phyloP scores from a whole-genome alignment of 139 green algal genomes.

The Microglena sp. region DNA sequence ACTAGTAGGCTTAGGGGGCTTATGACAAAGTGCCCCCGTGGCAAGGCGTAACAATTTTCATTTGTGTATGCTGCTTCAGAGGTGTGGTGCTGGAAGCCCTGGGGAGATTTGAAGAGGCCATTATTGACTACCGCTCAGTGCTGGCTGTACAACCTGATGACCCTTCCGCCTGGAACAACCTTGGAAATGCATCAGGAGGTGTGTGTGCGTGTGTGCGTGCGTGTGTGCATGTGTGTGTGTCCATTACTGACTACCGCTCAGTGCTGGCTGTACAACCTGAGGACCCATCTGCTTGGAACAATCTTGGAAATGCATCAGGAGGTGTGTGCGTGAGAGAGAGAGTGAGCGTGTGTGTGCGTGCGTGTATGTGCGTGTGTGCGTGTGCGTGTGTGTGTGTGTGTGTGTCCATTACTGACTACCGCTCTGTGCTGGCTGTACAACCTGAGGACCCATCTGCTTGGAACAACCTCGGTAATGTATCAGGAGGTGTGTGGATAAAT shows the following conservation, averaged over 20 bases:
- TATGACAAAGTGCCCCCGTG: too few relatives aligned
- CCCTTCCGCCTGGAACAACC: slow-evolving; percentile 80
- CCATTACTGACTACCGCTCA: slow-evolving; percentile 62
- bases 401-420: slow-evolving; percentile 58
- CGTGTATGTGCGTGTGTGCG: too few relatives aligned
- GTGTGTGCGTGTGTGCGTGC: neutral
- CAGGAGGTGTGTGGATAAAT: neutral
- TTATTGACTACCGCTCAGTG: slow-evolving; percentile 66
- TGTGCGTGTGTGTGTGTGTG: neutral
- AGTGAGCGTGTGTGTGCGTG: too few relatives aligned
- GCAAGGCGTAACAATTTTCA: neutral
- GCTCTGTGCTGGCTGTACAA: slow-evolving; percentile 49
- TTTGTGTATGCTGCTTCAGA: slow-evolving; percentile 23
- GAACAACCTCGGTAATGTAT: slow-evolving; percentile 3
- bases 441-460: slow-evolving; percentile 51
- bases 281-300: slow-evolving; percentile 42
- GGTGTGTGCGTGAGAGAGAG: neutral
- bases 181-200: slow-evolving; percentile 62
- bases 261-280: slow-evolving; percentile 54
- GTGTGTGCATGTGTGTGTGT: neutral
- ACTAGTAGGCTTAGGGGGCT: too few relatives aligned
- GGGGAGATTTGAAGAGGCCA: slow-evolving; percentile 61
- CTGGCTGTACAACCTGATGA: slow-evolving; percentile 55
- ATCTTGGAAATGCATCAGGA: slow-evolving; percentile 3
- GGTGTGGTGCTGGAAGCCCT: slow-evolving; percentile 64